phyloP scores from a whole-genome alignment of 1,139 yeast genomes.

The Taiozyma sp. region DNA sequence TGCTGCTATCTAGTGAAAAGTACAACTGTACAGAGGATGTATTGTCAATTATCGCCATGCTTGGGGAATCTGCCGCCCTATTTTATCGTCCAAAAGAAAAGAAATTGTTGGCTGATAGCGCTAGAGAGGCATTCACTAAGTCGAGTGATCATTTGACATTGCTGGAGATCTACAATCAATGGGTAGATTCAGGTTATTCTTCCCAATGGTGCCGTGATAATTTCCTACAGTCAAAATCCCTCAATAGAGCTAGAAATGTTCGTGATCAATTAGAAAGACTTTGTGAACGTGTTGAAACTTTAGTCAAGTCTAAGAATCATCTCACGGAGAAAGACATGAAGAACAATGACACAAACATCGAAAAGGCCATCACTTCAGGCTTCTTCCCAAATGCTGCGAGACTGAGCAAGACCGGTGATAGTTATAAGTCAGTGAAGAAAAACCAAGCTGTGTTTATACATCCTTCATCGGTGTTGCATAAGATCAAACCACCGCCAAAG shows the following conservation, averaged over 20 bases:
- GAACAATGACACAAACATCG: slow-evolving; percentile 37
- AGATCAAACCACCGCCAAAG: slow-evolving; percentile 64
- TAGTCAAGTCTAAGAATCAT: slow-evolving; percentile 19
- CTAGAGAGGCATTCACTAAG: slow-evolving; percentile 47
- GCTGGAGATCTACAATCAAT: slow-evolving; percentile 67
- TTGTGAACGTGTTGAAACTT: slow-evolving; percentile 52
- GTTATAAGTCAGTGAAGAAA: slow-evolving; percentile 55
- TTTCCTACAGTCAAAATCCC: slow-evolving; percentile 68
- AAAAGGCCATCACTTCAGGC: slow-evolving; percentile 70
- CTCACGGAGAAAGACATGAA: slow-evolving; percentile 12
- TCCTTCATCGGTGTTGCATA: slow-evolving; percentile 68
- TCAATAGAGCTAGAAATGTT: slow-evolving; percentile 66
- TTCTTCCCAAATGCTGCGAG: slow-evolving; percentile 78
- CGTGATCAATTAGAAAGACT: slow-evolving; percentile 62
- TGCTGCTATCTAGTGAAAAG: slow-evolving; percentile 56
- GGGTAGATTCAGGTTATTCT: slow-evolving; percentile 69
- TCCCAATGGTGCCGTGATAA: slow-evolving; percentile 85
- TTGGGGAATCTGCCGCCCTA: slow-evolving; percentile 72
- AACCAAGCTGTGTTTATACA: slow-evolving; percentile 71
- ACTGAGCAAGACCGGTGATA: slow-evolving; percentile 65
- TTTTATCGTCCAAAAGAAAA: slow-evolving; percentile 73
- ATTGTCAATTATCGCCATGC: slow-evolving; percentile 68
- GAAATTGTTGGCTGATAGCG: slow-evolving; percentile 58
- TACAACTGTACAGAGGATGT: slow-evolving; percentile 60
- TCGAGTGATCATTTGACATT: slow-evolving; percentile 75